Base-by-base conservation (phyloP, 2,329 filamentous ascomycete genomes). In the Coleophoma cylindrospora region DNA sequence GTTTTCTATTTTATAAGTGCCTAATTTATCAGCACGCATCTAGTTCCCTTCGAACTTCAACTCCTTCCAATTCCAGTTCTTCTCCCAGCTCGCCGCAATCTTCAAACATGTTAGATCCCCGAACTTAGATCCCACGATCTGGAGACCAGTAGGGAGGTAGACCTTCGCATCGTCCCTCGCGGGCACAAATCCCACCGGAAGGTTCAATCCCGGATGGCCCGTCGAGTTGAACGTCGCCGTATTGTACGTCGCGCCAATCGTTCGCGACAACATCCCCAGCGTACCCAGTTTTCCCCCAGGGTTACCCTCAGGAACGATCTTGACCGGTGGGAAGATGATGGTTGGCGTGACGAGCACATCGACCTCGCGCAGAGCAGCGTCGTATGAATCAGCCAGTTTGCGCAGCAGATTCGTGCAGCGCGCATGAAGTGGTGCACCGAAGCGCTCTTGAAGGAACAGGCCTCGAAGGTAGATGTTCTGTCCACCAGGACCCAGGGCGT, bases 151-250 rank as follows among this genome's bases (percentile, higher is more conserved):
- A 0, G 77, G 79, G 21, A 81, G 58, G 52, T 62, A 55, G 1
- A 73, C 68, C 0, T 59, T 54, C 7, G 59, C 48, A 12, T 72
- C 69, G 46, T 75, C 69, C 27, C 58, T 53, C 1, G 72, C 67
- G 2, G 68, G 64, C 3, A 73, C 64, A 54, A 74, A 70, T 0
- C 77, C 78, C 21, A 77, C 66, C 0, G 78, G 78, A 22, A 81
- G 61, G 1, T 72, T 71, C 57, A 82, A 58, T 0, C 74, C 79
- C 0, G 79, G 78, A 56, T 81, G 78, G 0, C 78, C 79, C 0
- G 76, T 80, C 2, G 75, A 69, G 55, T 82, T 78, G 61, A 82
- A 82, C 3, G 74, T 69, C 7, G 75, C 74, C 5, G 79, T 83
- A 54, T 83, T 83, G 17, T 69, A 72, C 0, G 75, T 80, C 50